phyloP scores from a whole-genome alignment of 2,329 filamentous ascomycete species.

The Verticillium longisporum region DNA sequence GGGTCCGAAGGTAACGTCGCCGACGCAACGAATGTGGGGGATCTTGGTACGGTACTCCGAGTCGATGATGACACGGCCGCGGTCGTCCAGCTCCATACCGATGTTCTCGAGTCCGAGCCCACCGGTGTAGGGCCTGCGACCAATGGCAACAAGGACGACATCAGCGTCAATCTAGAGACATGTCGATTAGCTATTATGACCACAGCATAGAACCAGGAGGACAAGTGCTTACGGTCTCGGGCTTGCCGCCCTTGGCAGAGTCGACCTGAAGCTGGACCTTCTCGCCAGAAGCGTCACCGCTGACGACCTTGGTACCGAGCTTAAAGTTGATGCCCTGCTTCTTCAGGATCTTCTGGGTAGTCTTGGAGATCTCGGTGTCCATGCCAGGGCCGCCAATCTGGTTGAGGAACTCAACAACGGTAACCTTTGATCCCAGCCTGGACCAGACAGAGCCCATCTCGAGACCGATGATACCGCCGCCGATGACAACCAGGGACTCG shows the following conservation, averaged over 20 bases:
- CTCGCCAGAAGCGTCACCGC: constrained; percentile 73
- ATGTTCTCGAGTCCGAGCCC: constrained; percentile 92
- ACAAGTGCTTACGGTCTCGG: constrained; percentile 65
- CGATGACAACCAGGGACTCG: constrained; percentile 95
- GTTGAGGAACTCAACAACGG: constrained; percentile 91
- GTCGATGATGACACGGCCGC: constrained; percentile 92
- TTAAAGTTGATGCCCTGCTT: constrained; percentile 99
- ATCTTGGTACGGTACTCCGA: constrained; percentile 98
- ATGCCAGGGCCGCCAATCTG: constrained; percentile 98
- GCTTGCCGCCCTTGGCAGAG: constrained; percentile 92
- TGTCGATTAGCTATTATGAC: constrained; percentile 5
- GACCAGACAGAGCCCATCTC: constrained; percentile 99
- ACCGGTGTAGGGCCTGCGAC: constrained; percentile 87
- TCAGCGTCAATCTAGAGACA: constrained; percentile 72
- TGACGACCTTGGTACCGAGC: constrained; percentile 89
- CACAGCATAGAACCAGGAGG: background rate
- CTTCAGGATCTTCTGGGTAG: constrained; percentile 81
- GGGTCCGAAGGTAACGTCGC: constrained; percentile 92
- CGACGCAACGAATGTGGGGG: constrained; percentile 93
- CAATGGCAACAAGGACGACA: constrained; percentile 93
- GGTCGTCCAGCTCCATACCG: constrained; percentile 84
- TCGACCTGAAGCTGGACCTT: constrained; percentile 79
- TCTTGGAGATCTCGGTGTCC: constrained; percentile 90
- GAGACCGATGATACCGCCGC: constrained; percentile 95
- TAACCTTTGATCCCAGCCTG: constrained; percentile 86